A percentile compares a stretch with the other conserved stretches of the same genome.
phyloP scores from a whole-genome alignment of 2,329 filamentous ascomycete species.

The Cyphellophora europaea region DNA sequence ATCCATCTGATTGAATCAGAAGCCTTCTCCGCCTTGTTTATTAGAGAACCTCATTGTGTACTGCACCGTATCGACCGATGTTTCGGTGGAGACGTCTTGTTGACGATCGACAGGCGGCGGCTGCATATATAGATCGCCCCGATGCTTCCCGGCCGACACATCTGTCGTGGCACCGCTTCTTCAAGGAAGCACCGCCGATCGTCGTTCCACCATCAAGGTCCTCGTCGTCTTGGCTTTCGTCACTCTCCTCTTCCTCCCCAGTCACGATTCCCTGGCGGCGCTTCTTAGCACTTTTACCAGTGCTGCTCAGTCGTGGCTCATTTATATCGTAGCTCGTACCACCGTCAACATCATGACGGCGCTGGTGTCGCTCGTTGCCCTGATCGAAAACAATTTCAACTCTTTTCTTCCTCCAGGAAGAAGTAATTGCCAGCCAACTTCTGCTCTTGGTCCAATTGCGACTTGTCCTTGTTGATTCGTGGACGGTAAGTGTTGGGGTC shows the following conservation, averaged over 20 bases:
- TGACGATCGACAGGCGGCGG: no score
- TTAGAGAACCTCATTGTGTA: no score
- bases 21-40: no score
- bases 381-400: constrained; percentile 54
- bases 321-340: constrained; percentile 23
- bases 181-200: no score
- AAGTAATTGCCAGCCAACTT: constrained; percentile 92
- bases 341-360: constrained; percentile 26
- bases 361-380: constrained; percentile 23
- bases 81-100: no score
- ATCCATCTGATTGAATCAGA: no score
- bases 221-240: constrained; percentile 55
- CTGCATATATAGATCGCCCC: no score
- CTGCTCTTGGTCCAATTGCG: constrained; percentile 96
- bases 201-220: constrained; percentile 13
- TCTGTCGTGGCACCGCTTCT: no score
- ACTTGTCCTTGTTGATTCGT: constrained; percentile 95
- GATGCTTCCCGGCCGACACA: no score
- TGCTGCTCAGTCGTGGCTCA: constrained; percentile 30
- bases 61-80: no score
- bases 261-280: constrained; percentile 43
- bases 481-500: constrained; percentile 93
- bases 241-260: constrained; percentile 54
- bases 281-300: constrained; percentile 29
- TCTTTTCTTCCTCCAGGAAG: constrained; percentile 79